These are phyloP conservation scores for Penicillium polonicum DNA, from an alignment of 2,329 filamentous ascomycete species.

Conservation along the genomic window DNA sequence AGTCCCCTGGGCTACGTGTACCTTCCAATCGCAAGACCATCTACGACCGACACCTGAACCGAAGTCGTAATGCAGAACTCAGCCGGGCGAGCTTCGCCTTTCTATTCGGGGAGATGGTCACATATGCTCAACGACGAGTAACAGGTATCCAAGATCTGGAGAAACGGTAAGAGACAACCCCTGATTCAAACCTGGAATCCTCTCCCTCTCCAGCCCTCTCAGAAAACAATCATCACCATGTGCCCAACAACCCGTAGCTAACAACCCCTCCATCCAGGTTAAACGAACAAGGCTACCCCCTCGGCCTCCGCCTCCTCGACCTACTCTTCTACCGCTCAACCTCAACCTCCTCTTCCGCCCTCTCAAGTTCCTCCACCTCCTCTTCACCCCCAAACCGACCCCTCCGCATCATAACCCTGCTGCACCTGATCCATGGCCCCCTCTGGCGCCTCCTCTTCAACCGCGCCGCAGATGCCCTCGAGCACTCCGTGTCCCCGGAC, in stretches of 20 bases:
- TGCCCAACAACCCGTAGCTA: neutral
- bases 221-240: neutral
- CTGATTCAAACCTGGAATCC: neutral
- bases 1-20: conserved; percentile 67
- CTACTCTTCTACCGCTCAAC: conserved; percentile 82
- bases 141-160: conserved; percentile 93
- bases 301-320: conserved; percentile 91
- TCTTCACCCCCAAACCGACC: conserved; percentile 72
- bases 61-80: conserved; percentile 81
- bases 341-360: conserved; percentile 82
- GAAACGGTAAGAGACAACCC: conserved; percentile 63
- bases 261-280: conserved; percentile 54
- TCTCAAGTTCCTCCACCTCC: conserved; percentile 72
- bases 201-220: neutral
- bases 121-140: conserved; percentile 86
- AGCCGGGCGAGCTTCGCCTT: conserved; percentile 95
- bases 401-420: conserved; percentile 81
- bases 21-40: conserved; percentile 95
- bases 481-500: conserved; percentile 77
- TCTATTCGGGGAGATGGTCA: conserved; percentile 94
- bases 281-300: conserved; percentile 87
- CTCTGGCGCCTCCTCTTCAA: conserved; percentile 92
- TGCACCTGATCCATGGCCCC: conserved; percentile 92
- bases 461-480: conserved; percentile 85
- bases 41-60: conserved; percentile 92